A percentile compares a stretch with the other conserved stretches of the same genome.
Conservation (phyloP, 176 grass and related monocot genomes). For the Eleusine coracana region DNA sequence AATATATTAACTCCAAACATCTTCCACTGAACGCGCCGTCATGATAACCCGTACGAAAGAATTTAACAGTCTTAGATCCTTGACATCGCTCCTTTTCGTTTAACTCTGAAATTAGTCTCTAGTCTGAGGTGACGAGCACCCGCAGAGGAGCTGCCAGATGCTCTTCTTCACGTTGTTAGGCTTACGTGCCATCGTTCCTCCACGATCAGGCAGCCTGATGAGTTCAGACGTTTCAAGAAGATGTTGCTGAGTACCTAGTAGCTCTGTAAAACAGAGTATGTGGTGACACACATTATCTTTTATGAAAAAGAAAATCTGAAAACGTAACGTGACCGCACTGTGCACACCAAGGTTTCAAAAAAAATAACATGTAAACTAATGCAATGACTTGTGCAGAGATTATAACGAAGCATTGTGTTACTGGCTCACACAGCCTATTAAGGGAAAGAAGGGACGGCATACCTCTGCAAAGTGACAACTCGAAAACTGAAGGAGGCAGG, state of each 20-base stretch:
- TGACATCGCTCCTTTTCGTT: background rate
- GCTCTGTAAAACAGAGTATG: background rate
- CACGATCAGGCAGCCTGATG: background rate
- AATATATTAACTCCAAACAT: background rate
- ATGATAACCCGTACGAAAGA: background rate
- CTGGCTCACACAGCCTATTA: background rate
- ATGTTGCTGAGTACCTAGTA: background rate
- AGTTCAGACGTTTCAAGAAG: background rate
- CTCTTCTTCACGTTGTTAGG: constrained; percentile 48
- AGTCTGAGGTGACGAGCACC: constrained; percentile 25
- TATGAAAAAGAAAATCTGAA: background rate
- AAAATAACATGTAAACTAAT: background rate
- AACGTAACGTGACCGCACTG: background rate
- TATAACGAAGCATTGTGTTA: background rate
- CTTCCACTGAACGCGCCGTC: background rate
- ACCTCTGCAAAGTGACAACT: constrained; percentile 1
- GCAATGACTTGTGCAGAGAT: background rate
- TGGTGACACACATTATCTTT: background rate
- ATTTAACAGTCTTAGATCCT: background rate
- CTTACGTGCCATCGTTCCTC: constrained; percentile 15
- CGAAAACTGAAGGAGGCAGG: background rate
- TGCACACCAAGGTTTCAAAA: background rate
- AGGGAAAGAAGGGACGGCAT: background rate
- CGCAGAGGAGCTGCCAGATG: constrained; percentile 46
- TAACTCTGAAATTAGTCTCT: background rate